Evolutionary conservation across 305 asterid species (phyloP), one percentile per base, ranked within the genome.

Genomic region (Coffea humblotiana): DNA sequence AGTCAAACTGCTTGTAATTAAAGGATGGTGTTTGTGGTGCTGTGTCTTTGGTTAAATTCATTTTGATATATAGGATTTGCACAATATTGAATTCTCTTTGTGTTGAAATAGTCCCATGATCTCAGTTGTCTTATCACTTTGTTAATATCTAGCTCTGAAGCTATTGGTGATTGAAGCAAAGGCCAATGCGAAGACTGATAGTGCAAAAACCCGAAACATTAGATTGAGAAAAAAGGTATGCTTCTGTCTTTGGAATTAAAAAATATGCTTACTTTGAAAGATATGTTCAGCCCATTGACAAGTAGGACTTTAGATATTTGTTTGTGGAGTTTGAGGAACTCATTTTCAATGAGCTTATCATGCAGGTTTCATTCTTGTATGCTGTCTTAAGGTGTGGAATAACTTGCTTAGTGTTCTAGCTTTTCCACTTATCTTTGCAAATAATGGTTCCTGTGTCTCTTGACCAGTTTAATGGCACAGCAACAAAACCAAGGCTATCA

Each of bases 401-500:
- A 29, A 19, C 16, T 67, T 18, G 15, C 8, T n/a, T 75, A 10
- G 19, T 74, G 1, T 47, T 37, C 27, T n/a, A 21, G 29, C 40
- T 71, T 74, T 35, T 43, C 51, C 23, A n/a, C 13, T 71, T 16
- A 43, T 82, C 47, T 76, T 25, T 66, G 48, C 23, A 43, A 32
- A 43, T 37, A 4, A 52, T 56, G 69, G 51, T 80, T 70, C 43
- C n/a, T n/a, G 43, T 77, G 48, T 29, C 40, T 58, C n/a, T 29
- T 85, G 74, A 63, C 35, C 91, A 94, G 99, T 95, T 87, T 35
- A 90, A 93, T 56, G 98, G 97, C 67, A 93, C 94, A 6, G 88
- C 92, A 9, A 72, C 80, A 74, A 91, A 82, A 81, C 98, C 97
- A 54, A 90, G 98, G 91, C 97, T 91, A 56, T 95, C 97, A 3